These are phyloP conservation scores for Saccharomycopsis oosterbeekiorum DNA, from an alignment of 805 yeast species.

Conservation along the genomic window DNA sequence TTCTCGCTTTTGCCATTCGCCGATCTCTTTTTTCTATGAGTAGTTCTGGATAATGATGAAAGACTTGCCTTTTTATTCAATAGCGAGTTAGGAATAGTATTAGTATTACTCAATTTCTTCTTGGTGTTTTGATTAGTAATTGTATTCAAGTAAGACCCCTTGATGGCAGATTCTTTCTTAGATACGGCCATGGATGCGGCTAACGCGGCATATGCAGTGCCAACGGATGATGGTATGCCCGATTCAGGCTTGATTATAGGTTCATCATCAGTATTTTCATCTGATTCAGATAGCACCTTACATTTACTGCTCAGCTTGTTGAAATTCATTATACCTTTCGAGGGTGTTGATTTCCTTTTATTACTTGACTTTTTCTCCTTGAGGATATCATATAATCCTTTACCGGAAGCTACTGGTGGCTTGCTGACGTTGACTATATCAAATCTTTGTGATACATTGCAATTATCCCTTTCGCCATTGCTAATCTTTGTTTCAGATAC, in stretches of 20 bases:
- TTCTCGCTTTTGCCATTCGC: neutral
- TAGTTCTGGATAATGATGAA: neutral
- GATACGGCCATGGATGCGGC: neutral
- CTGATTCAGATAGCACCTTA: neutral
- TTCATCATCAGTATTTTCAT: neutral
- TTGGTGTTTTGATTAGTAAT: neutral
- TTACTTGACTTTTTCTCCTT: slow-evolving; percentile 4
- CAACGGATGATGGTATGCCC: neutral
- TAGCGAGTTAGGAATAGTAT: neutral
- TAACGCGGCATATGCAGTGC: neutral
- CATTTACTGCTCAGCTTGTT: neutral
- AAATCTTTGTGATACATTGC: neutral
- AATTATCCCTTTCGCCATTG: neutral
- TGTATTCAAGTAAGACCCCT: neutral
- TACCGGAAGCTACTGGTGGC: slow-evolving; percentile 17
- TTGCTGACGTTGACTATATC: neutral
- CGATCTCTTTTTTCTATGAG: neutral
- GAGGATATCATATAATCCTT: slow-evolving; percentile 16
- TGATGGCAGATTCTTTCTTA: neutral
- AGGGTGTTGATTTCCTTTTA: neutral
- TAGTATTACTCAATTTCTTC: neutral
- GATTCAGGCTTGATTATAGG: neutral
- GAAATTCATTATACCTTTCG: neutral
- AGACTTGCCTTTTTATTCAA: neutral
- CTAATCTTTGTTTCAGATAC: neutral